Conservation (phyloP, 495 filamentous ascomycete species). For the Entonaema liquescens region DNA sequence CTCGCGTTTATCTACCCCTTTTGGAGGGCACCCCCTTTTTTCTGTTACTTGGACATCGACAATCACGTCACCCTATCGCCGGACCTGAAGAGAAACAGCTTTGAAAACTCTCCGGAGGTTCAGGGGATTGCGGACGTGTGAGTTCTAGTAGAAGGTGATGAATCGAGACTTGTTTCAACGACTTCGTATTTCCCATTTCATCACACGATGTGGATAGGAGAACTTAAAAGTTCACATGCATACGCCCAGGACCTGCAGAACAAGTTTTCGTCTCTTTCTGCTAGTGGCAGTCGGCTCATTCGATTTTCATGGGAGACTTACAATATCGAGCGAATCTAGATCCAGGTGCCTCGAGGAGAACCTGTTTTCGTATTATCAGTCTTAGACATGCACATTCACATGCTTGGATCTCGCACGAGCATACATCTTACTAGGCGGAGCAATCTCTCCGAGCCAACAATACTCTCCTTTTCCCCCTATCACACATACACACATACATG, state of each 20-base stretch:
- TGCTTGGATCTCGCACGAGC: background rate
- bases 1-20: background rate
- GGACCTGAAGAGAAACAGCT: background rate
- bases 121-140: background rate
- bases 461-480: background rate
- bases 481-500: background rate
- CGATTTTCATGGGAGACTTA: background rate
- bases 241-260: too few species aligned
- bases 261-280: too few species aligned
- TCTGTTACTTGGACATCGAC: background rate
- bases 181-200: background rate
- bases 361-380: background rate
- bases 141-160: background rate
- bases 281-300: background rate
- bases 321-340: background rate
- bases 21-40: background rate
- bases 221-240: background rate
- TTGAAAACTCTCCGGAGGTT: background rate
- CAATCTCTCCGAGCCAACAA: background rate
- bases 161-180: background rate
- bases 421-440: background rate
- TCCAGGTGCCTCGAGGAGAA: background rate
- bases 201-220: background rate
- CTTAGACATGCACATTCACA: background rate
- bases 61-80: background rate